Conservation (phyloP, 768 basidiomycete genomes). For the Gloeostereum incarnatum region DNA sequence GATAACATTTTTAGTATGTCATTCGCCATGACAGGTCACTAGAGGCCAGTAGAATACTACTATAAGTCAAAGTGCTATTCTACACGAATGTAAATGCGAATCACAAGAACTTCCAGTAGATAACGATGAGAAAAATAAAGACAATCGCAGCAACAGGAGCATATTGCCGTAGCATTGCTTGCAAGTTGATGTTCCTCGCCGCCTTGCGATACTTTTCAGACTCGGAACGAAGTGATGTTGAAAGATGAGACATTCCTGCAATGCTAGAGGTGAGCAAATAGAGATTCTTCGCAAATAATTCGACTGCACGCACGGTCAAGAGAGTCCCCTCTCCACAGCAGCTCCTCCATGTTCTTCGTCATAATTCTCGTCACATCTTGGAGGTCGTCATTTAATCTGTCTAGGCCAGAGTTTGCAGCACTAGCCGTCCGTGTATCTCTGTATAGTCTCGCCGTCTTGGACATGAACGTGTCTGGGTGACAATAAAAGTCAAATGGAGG, state of each 20-base stretch:
- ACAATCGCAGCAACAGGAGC: conserved; percentile 83
- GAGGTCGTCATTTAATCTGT: conserved; percentile 89
- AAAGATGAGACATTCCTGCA: conserved; percentile 93
- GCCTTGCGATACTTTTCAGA: conserved; percentile 97
- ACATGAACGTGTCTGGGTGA: conserved; percentile 90
- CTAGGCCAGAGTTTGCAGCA: conserved; percentile 56
- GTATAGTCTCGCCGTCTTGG: conserved; percentile 92
- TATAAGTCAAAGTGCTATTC: conserved; percentile 3
- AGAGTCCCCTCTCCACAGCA: conserved; percentile 96
- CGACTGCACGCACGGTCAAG: conserved; percentile 68
- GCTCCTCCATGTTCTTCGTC: conserved; percentile 99
- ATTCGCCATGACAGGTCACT: too few relatives aligned
- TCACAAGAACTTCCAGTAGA: conserved; percentile 74
- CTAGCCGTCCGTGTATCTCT: conserved; percentile 87
- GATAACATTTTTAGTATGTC: too few relatives aligned
- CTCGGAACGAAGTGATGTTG: conserved; percentile 88
- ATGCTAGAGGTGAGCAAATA: conserved; percentile 4
- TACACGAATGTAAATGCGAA: conserved; percentile 7
- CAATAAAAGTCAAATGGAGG: neutral
- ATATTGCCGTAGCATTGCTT: conserved; percentile 92
- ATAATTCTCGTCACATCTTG: conserved; percentile 98
- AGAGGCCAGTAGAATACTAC: too few relatives aligned
- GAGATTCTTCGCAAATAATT: neutral
- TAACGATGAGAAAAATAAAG: conserved; percentile 66
- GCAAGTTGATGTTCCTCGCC: conserved; percentile 87